Percentiles rank a stretch among this genome's conserved stretches.
phyloP scores from a whole-genome alignment of 179 eudicot genomes.

The Drosera spatulata region DNA sequence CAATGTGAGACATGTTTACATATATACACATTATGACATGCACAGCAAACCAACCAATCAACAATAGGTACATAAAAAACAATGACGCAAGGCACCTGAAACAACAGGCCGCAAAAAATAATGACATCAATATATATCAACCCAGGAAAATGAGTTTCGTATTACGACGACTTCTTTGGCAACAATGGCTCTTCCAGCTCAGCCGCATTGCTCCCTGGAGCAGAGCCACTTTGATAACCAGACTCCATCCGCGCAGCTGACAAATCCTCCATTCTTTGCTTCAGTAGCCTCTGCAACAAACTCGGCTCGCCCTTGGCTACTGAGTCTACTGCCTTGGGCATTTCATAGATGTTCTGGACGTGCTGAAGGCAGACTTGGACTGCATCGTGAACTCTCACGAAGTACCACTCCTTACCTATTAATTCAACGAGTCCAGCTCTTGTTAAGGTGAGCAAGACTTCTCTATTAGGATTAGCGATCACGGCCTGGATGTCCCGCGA shows the following conservation, averaged over 20 bases:
- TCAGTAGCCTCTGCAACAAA: constrained; percentile 29
- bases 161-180: too few relatives aligned
- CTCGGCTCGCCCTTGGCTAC: constrained; percentile 23
- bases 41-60: too few relatives aligned
- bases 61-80: too few relatives aligned
- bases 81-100: too few relatives aligned
- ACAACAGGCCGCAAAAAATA: too few relatives aligned
- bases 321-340: constrained; percentile 21
- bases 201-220: constrained; percentile 22
- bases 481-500: constrained; percentile 84
- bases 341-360: constrained; percentile 38
- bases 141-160: too few relatives aligned
- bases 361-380: constrained; percentile 88
- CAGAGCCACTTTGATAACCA: constrained; percentile 22
- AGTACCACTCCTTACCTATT: constrained; percentile 93
- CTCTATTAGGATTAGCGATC: constrained; percentile 80
- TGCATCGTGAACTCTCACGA: constrained; percentile 95
- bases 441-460: constrained; percentile 62
- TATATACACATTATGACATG: too few relatives aligned
- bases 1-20: too few relatives aligned
- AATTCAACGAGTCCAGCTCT: constrained; percentile 70
- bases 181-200: constrained; percentile 45
- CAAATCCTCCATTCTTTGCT: constrained; percentile 62
- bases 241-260: constrained; percentile 47
- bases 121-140: too few relatives aligned